Evolutionary conservation across 2,329 filamentous ascomycete species (phyloP).

Genomic region (Exophiala lecanii-corni): DNA sequence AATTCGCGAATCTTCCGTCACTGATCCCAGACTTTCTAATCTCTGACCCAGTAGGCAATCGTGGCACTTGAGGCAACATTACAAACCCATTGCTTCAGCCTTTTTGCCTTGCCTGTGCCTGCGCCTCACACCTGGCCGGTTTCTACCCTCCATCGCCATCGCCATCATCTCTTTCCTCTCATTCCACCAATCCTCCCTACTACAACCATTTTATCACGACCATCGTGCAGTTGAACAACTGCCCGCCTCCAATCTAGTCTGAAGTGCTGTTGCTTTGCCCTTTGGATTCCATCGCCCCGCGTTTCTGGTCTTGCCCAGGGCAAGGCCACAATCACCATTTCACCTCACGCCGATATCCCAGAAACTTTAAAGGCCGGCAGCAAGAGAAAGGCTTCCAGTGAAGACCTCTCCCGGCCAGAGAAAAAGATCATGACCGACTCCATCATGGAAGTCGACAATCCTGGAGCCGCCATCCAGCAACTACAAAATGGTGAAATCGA

Average conservation of each 20-base stretch:
- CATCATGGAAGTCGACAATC: constrained; percentile 60
- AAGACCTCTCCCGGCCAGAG: constrained; percentile 43
- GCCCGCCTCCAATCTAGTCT: constrained; percentile 3
- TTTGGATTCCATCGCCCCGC: constrained; percentile 15
- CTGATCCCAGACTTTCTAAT: constrained; percentile 6
- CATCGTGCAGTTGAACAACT: not conserved
- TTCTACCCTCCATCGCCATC: no score
- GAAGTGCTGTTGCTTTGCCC: constrained; percentile 17
- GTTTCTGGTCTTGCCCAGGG: constrained; percentile 25
- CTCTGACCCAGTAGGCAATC: not conserved
- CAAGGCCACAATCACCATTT: constrained; percentile 32
- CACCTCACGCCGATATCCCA: constrained; percentile 29
- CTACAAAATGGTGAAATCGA: constrained; percentile 63
- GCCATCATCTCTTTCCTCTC: constrained; percentile 13
- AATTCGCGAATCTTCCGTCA: constrained; percentile 25
- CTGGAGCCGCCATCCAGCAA: constrained; percentile 54
- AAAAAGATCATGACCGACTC: constrained; percentile 53
- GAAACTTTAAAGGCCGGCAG: constrained; percentile 44
- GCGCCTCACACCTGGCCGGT: no score
- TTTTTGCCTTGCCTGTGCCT: constrained; percentile 9
- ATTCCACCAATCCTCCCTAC: constrained; percentile 1
- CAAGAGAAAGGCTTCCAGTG: constrained; percentile 50
- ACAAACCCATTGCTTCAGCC: constrained; percentile 7
- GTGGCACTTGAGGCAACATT: constrained; percentile 7
- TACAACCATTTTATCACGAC: constrained; percentile 8